Evolutionary conservation across 768 basidiomycete species (phyloP).

Genomic region (Guyanaporus albipodus): DNA sequence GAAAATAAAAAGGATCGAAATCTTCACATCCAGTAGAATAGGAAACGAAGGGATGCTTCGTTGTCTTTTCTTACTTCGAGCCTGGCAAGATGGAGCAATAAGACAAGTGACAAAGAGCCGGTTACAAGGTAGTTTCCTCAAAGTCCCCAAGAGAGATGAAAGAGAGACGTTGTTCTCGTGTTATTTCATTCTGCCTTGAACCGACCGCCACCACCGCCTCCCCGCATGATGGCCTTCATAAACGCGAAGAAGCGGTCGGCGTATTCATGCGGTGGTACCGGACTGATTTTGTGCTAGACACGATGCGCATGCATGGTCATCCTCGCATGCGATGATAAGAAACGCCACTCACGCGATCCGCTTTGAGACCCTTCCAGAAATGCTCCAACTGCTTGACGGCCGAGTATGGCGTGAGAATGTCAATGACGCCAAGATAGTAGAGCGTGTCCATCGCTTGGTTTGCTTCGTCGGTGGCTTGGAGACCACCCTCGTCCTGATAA

Average conservation of each 20-base stretch:
- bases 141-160: background rate
- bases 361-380: conserved; percentile 86
- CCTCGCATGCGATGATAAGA: background rate
- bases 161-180: no score
- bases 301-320: conserved; percentile 1
- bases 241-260: conserved; percentile 84
- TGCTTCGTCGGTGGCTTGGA: conserved; percentile 83
- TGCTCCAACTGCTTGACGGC: conserved; percentile 77
- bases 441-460: conserved; percentile 74
- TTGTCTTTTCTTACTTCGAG: no score
- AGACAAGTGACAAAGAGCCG: background rate
- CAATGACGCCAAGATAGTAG: conserved; percentile 95
- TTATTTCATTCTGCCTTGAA: conserved; percentile 48
- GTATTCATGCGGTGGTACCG: conserved; percentile 85
- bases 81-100: conserved; percentile 13
- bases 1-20: background rate
- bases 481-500: conserved; percentile 94
- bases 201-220: conserved; percentile 60
- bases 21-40: background rate
- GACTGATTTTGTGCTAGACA: conserved; percentile 86
- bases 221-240: conserved; percentile 82
- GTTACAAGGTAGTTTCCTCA: conserved; percentile 2
- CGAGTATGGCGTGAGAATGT: conserved; percentile 91
- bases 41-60: background rate
- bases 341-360: conserved; percentile 69